These are phyloP conservation scores for Aspergillus ochraceoroseus DNA, from an alignment of 2,329 filamentous ascomycete genomes.

Conservation along the genomic window DNA sequence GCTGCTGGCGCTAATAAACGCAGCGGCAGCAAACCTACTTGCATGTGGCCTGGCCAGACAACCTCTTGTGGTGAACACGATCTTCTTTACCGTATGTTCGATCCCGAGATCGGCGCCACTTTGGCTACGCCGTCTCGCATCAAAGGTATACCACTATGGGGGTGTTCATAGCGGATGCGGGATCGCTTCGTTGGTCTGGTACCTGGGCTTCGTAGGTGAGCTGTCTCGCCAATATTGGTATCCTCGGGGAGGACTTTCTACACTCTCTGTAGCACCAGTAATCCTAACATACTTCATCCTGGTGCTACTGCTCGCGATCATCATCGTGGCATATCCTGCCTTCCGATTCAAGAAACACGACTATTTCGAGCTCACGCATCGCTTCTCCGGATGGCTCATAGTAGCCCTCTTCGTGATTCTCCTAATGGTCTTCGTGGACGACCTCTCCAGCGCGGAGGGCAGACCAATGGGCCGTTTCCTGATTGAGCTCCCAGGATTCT, in stretches of 20 bases:
- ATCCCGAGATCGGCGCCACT: constrained; percentile 46
- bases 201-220: constrained; percentile 35
- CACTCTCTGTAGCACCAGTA: constrained; percentile 40
- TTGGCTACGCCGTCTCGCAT: constrained; percentile 43
- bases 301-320: constrained; percentile 55
- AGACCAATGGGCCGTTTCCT: constrained; percentile 40
- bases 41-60: constrained; percentile 49
- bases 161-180: constrained; percentile 52
- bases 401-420: constrained; percentile 63
- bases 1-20: constrained; percentile 40
- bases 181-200: constrained; percentile 49
- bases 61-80: constrained; percentile 50
- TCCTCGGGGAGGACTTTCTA: constrained; percentile 16
- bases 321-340: constrained; percentile 59
- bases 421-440: constrained; percentile 52
- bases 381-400: constrained; percentile 67
- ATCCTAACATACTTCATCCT: constrained; percentile 57
- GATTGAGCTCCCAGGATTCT: constrained; percentile 54
- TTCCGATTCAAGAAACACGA: constrained; percentile 63
- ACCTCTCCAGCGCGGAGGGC: constrained; percentile 35
- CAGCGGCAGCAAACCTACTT: constrained; percentile 45
- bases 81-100: constrained; percentile 46
- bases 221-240: constrained; percentile 34
- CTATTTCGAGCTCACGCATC: constrained; percentile 65
- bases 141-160: constrained; percentile 53